Evolutionary conservation across 306 rosid genomes (phyloP).

Genomic region (Delonix regia): DNA sequence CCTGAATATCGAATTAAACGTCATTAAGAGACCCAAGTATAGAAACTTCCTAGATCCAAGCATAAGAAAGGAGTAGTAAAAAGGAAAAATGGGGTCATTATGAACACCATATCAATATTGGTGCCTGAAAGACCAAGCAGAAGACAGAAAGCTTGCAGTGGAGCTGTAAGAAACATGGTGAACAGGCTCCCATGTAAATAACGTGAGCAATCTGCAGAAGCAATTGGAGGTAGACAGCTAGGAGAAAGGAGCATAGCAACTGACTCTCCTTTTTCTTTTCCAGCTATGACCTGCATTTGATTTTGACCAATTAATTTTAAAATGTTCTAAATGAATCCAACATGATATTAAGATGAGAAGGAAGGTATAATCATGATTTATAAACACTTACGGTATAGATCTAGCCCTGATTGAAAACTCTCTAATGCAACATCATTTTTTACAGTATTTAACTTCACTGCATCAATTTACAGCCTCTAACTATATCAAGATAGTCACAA

Average conservation of each 20-base stretch:
- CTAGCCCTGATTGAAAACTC: slow-evolving; percentile 1
- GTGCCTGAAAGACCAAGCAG: slow-evolving; percentile 74
- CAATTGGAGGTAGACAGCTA: slow-evolving; percentile 49
- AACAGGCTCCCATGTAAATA: slow-evolving; percentile 77
- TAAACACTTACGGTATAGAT: neutral
- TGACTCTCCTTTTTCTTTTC: slow-evolving; percentile 80
- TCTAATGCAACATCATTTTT: neutral
- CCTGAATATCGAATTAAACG: slow-evolving; percentile 58
- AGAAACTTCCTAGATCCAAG: slow-evolving; percentile 27
- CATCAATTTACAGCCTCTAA: slow-evolving; percentile 21
- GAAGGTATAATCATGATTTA: slow-evolving; percentile 1
- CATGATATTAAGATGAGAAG: slow-evolving; percentile 5
- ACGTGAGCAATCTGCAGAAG: slow-evolving; percentile 46
- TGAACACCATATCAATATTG: slow-evolving; percentile 73
- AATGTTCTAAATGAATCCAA: slow-evolving; percentile 17
- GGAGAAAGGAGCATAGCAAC: slow-evolving; percentile 95
- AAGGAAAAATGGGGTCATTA: slow-evolving; percentile 14
- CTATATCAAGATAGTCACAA: slow-evolving; percentile 11
- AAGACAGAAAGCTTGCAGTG: slow-evolving; percentile 85
- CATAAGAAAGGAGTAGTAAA: slow-evolving; percentile 23
- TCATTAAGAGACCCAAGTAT: slow-evolving; percentile 20
- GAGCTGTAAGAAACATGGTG: slow-evolving; percentile 92
- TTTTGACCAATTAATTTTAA: slow-evolving; percentile 27
- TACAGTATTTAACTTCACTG: neutral
- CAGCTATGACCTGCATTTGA: slow-evolving; percentile 62